A percentile compares a stretch with the other conserved stretches of the same genome.
phyloP scores from a whole-genome alignment of 2,329 filamentous ascomycete genomes.

The Didymella segeticola region DNA sequence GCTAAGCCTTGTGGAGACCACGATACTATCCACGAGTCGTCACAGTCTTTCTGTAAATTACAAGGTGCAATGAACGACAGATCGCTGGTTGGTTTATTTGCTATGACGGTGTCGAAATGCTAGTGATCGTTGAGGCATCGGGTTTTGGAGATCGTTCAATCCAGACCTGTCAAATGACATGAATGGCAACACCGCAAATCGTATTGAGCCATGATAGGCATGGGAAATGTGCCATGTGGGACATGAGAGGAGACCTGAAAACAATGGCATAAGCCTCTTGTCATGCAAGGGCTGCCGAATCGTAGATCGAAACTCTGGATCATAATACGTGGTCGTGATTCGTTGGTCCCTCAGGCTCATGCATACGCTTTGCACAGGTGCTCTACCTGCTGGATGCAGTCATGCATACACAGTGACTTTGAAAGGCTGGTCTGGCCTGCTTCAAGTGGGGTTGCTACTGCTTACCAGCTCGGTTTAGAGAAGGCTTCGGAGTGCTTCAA shows the following conservation, averaged over 20 bases:
- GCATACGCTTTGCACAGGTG: slow-evolving; percentile 10
- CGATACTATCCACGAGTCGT: background rate
- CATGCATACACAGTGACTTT: slow-evolving; percentile 1
- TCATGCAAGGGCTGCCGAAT: slow-evolving; percentile 8
- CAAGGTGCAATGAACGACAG: too few species aligned
- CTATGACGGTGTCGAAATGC: slow-evolving; percentile 7
- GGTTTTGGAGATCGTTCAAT: background rate
- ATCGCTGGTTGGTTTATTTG: slow-evolving; percentile 7
- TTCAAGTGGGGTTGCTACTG: slow-evolving; percentile 10
- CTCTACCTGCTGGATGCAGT: background rate
- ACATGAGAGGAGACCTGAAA: slow-evolving; percentile 1
- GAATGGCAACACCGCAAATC: background rate
- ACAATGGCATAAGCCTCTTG: background rate
- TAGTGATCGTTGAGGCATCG: background rate
- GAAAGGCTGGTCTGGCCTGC: slow-evolving; percentile 2
- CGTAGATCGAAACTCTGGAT: slow-evolving; percentile 6
- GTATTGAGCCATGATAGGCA: slow-evolving; percentile 1
- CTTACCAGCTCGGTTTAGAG: slow-evolving; percentile 12
- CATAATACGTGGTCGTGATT: slow-evolving; percentile 8
- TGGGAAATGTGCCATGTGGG: slow-evolving; percentile 7
- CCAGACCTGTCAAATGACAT: background rate
- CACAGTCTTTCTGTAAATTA: background rate
- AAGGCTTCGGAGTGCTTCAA: slow-evolving; percentile 16
- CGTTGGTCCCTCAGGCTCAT: slow-evolving; percentile 4
- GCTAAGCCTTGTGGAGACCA: background rate